Base-by-base conservation (phyloP, 192 early-diverging fungal genomes). In the Umbelopsis sp. region DNA sequence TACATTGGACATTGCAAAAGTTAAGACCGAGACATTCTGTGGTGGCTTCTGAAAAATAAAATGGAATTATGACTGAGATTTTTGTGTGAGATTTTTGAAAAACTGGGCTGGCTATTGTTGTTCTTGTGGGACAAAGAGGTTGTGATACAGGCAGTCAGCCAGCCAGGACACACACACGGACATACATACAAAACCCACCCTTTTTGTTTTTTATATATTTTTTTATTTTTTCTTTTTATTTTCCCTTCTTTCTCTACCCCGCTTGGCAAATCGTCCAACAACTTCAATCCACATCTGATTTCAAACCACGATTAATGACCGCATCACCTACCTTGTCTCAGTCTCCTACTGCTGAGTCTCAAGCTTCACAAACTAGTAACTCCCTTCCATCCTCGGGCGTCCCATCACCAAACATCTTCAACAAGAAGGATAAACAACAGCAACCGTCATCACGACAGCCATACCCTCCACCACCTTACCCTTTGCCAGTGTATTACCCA, bases 81-180 rank as follows among this genome's bases (percentile, higher is more conserved):
- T 29, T 62, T 29, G 31, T 62, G 29, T 34, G 56, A 32, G 29
- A 62, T 32, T 62, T 29, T 34, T n/a, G 2, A 41, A 41, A 41
- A 31, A 62, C 14, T 12, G 2, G 25, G 24, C 26, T 34, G 24
- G 31, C 31, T 62, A 26, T 62, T 62, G 47, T 21, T 49, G 16
- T 31, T 62, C 17, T 26, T 34, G 56, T 62, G 56, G 56, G 56
- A 62, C 56, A 62, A 62, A 62, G 56, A 62, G 26, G 31, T 62
- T 62, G 56, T 62, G 56, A 34, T 34, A 62, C 56, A 34, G 25
- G 26, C 56, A 34, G 31, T 11, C 31, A 34, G 8, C 56, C 52
- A 54, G 11, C 52, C n/a, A 5, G 12, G 7, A 44, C 43, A 44
- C 43, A 12, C 43, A 44, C 43, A 44, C 43, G 43, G 5, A 49